phyloP scores from a whole-genome alignment of 2,329 filamentous ascomycete genomes.

The Sordariomycetes sp. region DNA sequence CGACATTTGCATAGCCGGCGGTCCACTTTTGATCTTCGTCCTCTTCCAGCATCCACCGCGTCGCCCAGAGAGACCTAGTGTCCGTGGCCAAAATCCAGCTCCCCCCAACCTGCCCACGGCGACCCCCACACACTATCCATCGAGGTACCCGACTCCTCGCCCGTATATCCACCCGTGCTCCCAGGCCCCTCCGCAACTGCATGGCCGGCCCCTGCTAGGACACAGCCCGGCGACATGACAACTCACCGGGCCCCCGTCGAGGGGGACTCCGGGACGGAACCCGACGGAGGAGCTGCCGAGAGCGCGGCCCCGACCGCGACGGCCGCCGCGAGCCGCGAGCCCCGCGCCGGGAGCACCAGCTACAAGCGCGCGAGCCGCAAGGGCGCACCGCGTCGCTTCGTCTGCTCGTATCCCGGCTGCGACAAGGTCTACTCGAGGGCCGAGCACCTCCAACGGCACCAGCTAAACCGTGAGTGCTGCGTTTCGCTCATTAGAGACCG shows the following conservation, averaged over 20 bases:
- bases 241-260: slow-evolving; percentile 1
- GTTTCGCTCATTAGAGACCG: background rate
- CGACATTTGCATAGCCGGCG: background rate
- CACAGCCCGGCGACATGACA: background rate
- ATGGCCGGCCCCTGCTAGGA: background rate
- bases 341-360: background rate
- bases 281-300: background rate
- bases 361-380: slow-evolving; percentile 40
- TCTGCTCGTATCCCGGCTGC: slow-evolving; percentile 57
- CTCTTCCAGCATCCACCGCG: background rate
- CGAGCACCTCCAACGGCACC: slow-evolving; percentile 70
- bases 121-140: background rate
- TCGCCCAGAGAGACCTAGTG: background rate
- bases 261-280: background rate
- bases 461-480: slow-evolving; percentile 58
- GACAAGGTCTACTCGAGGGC: slow-evolving; percentile 70
- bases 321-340: background rate
- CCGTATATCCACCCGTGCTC: background rate
- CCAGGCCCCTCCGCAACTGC: background rate
- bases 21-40: background rate
- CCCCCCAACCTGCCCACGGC: background rate
- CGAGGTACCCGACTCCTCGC: background rate
- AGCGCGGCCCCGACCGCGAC: background rate
- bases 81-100: background rate
- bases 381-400: slow-evolving; percentile 36